Base-by-base conservation (phyloP, 495 filamentous ascomycete genomes). In the Talaromyces thailandensis region DNA sequence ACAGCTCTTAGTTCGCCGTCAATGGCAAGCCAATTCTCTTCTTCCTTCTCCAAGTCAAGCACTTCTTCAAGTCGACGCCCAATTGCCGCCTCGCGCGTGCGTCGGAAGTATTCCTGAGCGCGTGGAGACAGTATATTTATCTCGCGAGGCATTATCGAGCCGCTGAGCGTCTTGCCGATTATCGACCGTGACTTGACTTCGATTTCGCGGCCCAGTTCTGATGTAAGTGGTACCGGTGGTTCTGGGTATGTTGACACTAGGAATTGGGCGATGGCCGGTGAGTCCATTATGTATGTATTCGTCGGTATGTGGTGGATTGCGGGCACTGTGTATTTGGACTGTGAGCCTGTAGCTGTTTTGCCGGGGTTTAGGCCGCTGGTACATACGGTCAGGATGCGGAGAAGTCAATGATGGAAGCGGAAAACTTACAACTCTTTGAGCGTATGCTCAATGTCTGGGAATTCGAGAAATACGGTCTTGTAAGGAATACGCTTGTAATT, bases 391-490 rank as follows among this genome's bases (percentile, higher is more conserved):
- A 69, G 64, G 45, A 16, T 31, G 28, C 3, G 8, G n/a, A n/a
- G n/a, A n/a, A n/a, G n/a, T 6, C 26, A 28, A 28, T 28, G 26
- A 3, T 58, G 57, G 18, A 60, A 58, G 53, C 25, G 29, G 45
- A 50, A 64, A 32, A 70, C 75, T 71, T 50, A 74, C 72, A 75
- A 68, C 28, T 29, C 69, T 70, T 74, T 75, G 55, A 77, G 60
- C 18, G 71, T 76, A n/a, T 71, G 70, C 63, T 76, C 75, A 64
- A 77, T 76, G 45, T 77, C 76, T 14, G 73, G 72, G 66, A 78
- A 73, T 60, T 76, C 75, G 63, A 78, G 71, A 61, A 76, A 78
- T 35, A 75, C 60, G 16, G 71, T 73, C 32, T 45, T 65, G 63
- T 78, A 76, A 29, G 71, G 67, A 28, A 77, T 73, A 32, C 64